Evolutionary conservation across 345 rosid species (phyloP).

Genomic region (Turritis glabra): DNA sequence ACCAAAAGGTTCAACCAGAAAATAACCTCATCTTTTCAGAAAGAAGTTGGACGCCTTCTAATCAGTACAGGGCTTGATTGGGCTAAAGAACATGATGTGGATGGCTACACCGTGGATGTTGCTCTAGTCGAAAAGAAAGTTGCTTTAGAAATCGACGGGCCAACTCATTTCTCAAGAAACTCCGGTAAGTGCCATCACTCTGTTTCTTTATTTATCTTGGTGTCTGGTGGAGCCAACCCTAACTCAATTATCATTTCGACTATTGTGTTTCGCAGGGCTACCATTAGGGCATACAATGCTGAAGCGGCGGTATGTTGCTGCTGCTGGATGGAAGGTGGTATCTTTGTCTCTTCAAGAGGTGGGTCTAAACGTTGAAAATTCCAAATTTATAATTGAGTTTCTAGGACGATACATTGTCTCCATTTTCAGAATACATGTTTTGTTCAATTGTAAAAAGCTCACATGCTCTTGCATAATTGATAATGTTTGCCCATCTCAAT

Average conservation of each 20-base stretch:
- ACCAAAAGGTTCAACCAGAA: conserved; percentile 86
- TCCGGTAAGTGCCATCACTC: conserved; percentile 48
- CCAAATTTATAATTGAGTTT: neutral
- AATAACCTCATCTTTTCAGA: conserved; percentile 83
- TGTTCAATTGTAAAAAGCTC: neutral
- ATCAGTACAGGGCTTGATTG: conserved; percentile 87
- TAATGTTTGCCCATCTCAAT: neutral
- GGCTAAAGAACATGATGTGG: conserved; percentile 68
- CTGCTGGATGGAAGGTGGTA: conserved; percentile 88
- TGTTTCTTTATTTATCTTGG: neutral
- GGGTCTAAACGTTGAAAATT: conserved; percentile 14
- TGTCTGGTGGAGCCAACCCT: conserved; percentile 1
- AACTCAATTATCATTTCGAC: neutral
- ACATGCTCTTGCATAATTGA: conserved; percentile 6
- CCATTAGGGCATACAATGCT: conserved; percentile 90
- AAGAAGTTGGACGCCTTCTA: conserved; percentile 84
- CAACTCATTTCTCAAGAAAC: conserved; percentile 93
- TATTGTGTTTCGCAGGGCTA: conserved; percentile 50
- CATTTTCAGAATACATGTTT: neutral
- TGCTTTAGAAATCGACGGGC: conserved; percentile 94
- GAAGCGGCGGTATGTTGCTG: conserved; percentile 68
- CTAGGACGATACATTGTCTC: conserved; percentile 3
- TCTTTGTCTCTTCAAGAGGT: conserved; percentile 85
- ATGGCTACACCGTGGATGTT: conserved; percentile 83
- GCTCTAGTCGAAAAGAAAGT: conserved; percentile 74